Base-by-base conservation (phyloP, 2,329 filamentous ascomycete species). In the Talaromyces pinophilus region DNA sequence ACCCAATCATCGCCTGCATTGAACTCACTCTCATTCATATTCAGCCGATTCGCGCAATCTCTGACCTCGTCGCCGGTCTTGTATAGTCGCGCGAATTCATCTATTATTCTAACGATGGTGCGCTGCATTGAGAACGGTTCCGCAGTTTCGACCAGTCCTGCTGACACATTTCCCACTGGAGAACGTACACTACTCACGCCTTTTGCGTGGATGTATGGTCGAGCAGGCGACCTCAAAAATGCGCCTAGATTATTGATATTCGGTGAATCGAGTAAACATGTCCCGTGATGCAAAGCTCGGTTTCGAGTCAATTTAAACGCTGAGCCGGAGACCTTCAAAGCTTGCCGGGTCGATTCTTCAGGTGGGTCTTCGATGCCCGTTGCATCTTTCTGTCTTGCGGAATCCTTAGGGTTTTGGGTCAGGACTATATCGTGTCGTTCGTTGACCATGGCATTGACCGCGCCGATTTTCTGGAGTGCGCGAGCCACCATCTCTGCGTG, bases 131-230 rank as follows among this genome's bases (percentile, higher is more conserved):
- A 83, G 42, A 87, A 82, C 1, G 74, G 73, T 22, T 71, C 64
- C 59, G 81, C 78, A 52, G 85, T 84, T 42, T 78, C 73, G 17
- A 76, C 72, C 44, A 84, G 79, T 15, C 75, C 80, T 0, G 92
- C 76, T 2, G 87, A 86, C 1, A 96, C 88, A 78, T 98, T 99
- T 7, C 87, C 85, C 11, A 98, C 90, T 0, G 88, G 87, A 59
- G 92, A 96, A 68, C 92, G 89, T 52, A 98, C 93, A 75, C 94
- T 98, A 72, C 95, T 92, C 0, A 97, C 93, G 0, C 95, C 95
- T 67, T 90, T 89, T 0, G 92, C 92, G 68, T 87, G 87, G 73
- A 98, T 89, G 74, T 87, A 93, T 0, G 84, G 83, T 71, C 88
- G 89, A 0, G 90, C 92, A 0, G 93, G 92, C n/a, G 92, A 93